phyloP scores from a whole-genome alignment of 495 filamentous ascomycete species.

The Neurospora discreta region DNA sequence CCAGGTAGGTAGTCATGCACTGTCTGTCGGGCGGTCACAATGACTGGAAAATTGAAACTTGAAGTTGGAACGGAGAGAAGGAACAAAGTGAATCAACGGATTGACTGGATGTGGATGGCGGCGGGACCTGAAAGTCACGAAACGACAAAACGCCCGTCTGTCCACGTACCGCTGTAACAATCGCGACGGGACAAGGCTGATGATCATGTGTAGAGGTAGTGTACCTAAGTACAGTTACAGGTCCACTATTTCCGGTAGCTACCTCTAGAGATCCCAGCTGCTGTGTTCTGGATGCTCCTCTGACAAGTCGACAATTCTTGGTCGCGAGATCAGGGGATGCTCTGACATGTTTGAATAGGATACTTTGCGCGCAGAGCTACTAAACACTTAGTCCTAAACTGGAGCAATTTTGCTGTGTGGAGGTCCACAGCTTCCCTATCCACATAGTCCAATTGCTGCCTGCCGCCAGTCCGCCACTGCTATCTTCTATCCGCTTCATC shows the following conservation, averaged over 20 bases:
- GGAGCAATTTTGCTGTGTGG: neutral
- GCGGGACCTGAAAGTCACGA: neutral
- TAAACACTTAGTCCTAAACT: neutral
- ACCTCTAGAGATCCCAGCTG: neutral
- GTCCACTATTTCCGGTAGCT: neutral
- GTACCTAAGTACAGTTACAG: neutral
- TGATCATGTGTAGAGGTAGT: too few species aligned
- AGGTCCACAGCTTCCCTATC: neutral
- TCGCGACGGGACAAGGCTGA: neutral
- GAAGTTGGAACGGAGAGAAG: neutral
- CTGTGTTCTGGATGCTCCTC: neutral
- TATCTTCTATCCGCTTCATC: slow-evolving; percentile 12
- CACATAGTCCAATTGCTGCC: neutral
- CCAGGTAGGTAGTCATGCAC: neutral
- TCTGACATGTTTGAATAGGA: neutral
- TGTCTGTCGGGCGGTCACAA: neutral
- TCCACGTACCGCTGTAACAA: neutral
- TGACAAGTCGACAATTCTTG: neutral
- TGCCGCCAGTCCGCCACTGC: slow-evolving; percentile 19
- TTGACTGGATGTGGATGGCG: neutral
- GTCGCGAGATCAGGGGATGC: neutral
- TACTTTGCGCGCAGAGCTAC: too few species aligned
- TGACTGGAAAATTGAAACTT: neutral
- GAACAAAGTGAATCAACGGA: neutral
- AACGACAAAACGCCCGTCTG: neutral